Base-by-base conservation (phyloP, 1,139 yeast genomes). In the Scheffersomyces illinoinensis region DNA sequence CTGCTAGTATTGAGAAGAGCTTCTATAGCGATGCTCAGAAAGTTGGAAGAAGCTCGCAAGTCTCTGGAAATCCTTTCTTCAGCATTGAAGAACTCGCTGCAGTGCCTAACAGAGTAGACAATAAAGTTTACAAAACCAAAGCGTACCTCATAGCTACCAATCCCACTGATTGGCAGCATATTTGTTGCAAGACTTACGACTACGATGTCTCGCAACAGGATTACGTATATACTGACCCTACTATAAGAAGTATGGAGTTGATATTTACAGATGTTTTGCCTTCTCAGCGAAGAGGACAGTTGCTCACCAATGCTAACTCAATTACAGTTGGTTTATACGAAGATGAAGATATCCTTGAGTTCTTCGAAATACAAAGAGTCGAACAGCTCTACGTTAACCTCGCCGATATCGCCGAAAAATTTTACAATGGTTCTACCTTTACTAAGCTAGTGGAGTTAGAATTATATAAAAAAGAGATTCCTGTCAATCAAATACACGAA, bases 161-260 rank as follows among this genome's bases (percentile, higher is more conserved):
- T 7, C 79, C 79, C 0, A 55, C 57, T 5, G 74, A 74, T 56
- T 64, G 70, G 62, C 57, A 67, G 5, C 69, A 69, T 19, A 57
- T 71, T 1, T 73, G 76, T 57, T 66, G 68, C n/a, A 76, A 76
- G 55, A 55, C 64, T 10, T 75, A 68, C 59, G 62, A 61, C 2
- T 21, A 53, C 12, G 59, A 62, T 52, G n/a, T 47, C 2, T 49
- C 55, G 7, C 23, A 55, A 1, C 47, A 54, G 8, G 52, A 56
- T 21, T 53, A 55, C 14, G 59, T 52, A 20, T 55, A 65, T 5
- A 57, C 69, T 2, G 79, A 76, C 61, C 79, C 79, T 1, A 56
- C 48, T 5, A 52, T 66, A 23, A 61, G 72, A 48, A 67, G 63
- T 3, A 52, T 76, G 8, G 76, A 73, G 56, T 50, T 76, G 12